These are phyloP conservation scores for Saccharomyces hybrid DNA, from an alignment of 1,139 yeast species.

Conservation along the genomic window DNA sequence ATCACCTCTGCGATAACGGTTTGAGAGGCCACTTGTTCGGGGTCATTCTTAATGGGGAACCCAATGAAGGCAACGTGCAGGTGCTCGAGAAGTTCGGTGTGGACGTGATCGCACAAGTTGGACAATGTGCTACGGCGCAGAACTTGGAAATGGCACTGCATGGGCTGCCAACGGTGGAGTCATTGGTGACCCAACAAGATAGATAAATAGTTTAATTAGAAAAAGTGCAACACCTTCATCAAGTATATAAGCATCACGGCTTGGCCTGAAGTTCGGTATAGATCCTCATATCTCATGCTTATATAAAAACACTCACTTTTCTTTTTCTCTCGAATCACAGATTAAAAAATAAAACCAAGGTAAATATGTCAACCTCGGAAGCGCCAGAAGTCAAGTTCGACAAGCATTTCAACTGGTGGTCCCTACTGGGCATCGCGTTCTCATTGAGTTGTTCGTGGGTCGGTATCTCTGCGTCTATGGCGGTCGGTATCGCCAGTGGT, in stretches of 20 bases:
- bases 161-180: slow-evolving; percentile 6
- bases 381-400: neutral
- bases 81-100: slow-evolving; percentile 19
- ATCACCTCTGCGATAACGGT: slow-evolving; percentile 19
- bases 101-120: slow-evolving; percentile 13
- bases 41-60: slow-evolving; percentile 27
- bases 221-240: neutral
- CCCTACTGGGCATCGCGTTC: slow-evolving; percentile 46
- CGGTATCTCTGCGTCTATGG: slow-evolving; percentile 45
- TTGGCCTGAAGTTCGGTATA: neutral
- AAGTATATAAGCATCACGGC: neutral
- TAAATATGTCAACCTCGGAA: neutral
- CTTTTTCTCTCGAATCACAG: neutral
- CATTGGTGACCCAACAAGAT: neutral
- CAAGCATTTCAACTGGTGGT: slow-evolving; percentile 47
- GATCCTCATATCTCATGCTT: too few relatives aligned
- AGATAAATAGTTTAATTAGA: neutral
- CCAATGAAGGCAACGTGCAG: slow-evolving; percentile 22
- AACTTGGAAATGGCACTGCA: slow-evolving; percentile 4
- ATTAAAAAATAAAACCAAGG: neutral
- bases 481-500: slow-evolving; percentile 43
- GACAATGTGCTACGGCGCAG: slow-evolving; percentile 3
- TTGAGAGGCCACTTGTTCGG: slow-evolving; percentile 21
- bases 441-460: slow-evolving; percentile 51
- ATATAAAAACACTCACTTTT: too few relatives aligned